Conservation (phyloP, 768 basidiomycete species). For the Boletus huronensis region DNA sequence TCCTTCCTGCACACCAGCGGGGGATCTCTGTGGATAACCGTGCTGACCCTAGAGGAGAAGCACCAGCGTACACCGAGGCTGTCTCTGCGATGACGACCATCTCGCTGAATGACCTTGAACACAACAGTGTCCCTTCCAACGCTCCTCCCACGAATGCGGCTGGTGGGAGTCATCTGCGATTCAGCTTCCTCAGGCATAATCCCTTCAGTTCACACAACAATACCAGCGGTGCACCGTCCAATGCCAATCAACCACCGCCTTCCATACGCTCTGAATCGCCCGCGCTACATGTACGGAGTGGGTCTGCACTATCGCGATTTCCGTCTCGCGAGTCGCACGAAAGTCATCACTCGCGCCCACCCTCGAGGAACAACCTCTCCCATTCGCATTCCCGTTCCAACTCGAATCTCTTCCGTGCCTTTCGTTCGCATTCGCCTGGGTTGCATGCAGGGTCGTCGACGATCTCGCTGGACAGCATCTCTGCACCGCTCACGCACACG, state of each 20-base stretch:
- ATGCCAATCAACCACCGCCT: conserved; percentile 5
- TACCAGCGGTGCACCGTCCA: conserved; percentile 12
- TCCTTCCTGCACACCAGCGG: conserved; percentile 19
- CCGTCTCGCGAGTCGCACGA: conserved; percentile 24
- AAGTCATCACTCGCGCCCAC: conserved; percentile 20
- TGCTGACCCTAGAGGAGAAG: conserved; percentile 52
- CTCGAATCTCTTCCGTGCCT: conserved; percentile 33
- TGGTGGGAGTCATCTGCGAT: conserved; percentile 37
- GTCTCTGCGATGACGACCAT: conserved; percentile 15
- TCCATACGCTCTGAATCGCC: conserved; percentile 23
- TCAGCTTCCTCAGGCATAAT: conserved; percentile 43
- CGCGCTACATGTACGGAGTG: conserved; percentile 7
- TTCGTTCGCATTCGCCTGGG: conserved; percentile 39
- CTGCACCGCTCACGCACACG: conserved; percentile 73
- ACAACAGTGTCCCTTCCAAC: neutral
- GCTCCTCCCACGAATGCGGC: neutral
- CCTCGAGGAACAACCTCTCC: conserved; percentile 28
- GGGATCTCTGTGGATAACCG: conserved; percentile 1
- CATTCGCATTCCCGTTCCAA: conserved; percentile 37
- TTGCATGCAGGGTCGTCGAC: conserved; percentile 55
- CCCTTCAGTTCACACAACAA: conserved; percentile 33
- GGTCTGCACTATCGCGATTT: conserved; percentile 21
- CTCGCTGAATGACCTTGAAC: conserved; percentile 22
- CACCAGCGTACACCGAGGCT: conserved; percentile 63
- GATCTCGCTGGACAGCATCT: conserved; percentile 72